Percentiles rank a stretch among this genome's conserved stretches.
phyloP scores from a whole-genome alignment of 1,139 yeast species.

The Zygosaccharomyces sapae region DNA sequence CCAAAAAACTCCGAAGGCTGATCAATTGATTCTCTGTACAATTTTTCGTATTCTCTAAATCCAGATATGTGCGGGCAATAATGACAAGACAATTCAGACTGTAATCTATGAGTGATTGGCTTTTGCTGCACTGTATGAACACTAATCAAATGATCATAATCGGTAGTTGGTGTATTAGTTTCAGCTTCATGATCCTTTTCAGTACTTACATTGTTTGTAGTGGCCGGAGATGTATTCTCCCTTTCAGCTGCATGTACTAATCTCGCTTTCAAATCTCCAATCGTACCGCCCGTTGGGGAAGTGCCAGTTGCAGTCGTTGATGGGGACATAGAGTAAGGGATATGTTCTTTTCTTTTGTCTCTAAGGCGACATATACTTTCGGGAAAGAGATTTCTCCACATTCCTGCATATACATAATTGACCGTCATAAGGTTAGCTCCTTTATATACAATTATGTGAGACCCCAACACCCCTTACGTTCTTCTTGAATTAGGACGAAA shows the following conservation, averaged over 20 bases:
- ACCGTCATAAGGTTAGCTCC: not conserved
- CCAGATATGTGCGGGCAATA: slow-evolving; percentile 34
- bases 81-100: slow-evolving; percentile 32
- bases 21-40: slow-evolving; percentile 65
- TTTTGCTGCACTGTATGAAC: slow-evolving; percentile 26
- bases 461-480: not conserved
- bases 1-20: slow-evolving; percentile 66
- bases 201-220: too few species aligned
- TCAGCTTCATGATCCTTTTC: slow-evolving; percentile 6
- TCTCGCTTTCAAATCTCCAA: slow-evolving; percentile 14
- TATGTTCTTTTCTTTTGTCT: not conserved
- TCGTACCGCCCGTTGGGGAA: slow-evolving; percentile 2
- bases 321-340: slow-evolving; percentile 1
- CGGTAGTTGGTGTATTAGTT: slow-evolving; percentile 11
- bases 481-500: not conserved
- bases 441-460: not conserved
- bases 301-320: not conserved
- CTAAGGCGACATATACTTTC: not conserved
- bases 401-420: not conserved
- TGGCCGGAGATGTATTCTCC: not conserved
- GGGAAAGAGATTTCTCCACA: not conserved
- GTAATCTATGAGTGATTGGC: slow-evolving; percentile 31
- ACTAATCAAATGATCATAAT: slow-evolving; percentile 31
- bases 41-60: slow-evolving; percentile 51
- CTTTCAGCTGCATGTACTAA: slow-evolving; percentile 1